Base-by-base conservation (phyloP, 1,139 yeast genomes). In the Geotrichum carabidarum region DNA sequence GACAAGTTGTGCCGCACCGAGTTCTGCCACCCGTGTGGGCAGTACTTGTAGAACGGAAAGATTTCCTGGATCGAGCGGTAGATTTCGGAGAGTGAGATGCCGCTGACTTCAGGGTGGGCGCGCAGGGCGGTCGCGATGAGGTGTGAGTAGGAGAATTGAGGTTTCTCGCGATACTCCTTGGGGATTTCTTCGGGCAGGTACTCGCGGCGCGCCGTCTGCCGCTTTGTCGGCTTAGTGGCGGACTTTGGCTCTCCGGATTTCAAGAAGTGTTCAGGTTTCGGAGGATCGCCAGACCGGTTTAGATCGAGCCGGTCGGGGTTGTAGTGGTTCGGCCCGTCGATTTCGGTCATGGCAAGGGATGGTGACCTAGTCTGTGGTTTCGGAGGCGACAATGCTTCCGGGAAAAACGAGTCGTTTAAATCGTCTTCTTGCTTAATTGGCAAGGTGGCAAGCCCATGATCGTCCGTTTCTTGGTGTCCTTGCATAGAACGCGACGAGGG, bases 1-100 rank as follows among this genome's bases (percentile, higher is more conserved):
- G 91, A 85, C 44, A 93, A 76, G 64, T 89, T 90, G 71, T 93
- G 99, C 48, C 94, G 79, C 14, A 93, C 95, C 0, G 95, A 81
- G 65, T 88, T 84, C 71, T 93, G 99, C 99, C 99, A 93, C 1
- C 98, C 98, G 68, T 90, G 96, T 1, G 95, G 90, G 65, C 97
- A 90, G 71, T 88, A 93, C 65, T 84, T 81, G 71, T 88, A 93
- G 70, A 87, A 93, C 1, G 98, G 99, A 68, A 86, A 91, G 9
- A 86, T 72, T 43, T 88, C 95, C 66, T 86, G 86, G 51, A 93
- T 88, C 1, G 90, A 88, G 54, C 86, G 87, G 68, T 88, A 85
- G 46, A 93, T 88, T 61, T 90, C 97, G 11, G 88, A 82, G 49
- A 93, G 72, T 0, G 95, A 85, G 79, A 89, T 80, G 15, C 96